Evolutionary conservation across 1,284 basidiomycete species (phyloP), one percentile per base, ranked within the genome.

Genomic region (Mycosarcoma mackinlayi): DNA sequence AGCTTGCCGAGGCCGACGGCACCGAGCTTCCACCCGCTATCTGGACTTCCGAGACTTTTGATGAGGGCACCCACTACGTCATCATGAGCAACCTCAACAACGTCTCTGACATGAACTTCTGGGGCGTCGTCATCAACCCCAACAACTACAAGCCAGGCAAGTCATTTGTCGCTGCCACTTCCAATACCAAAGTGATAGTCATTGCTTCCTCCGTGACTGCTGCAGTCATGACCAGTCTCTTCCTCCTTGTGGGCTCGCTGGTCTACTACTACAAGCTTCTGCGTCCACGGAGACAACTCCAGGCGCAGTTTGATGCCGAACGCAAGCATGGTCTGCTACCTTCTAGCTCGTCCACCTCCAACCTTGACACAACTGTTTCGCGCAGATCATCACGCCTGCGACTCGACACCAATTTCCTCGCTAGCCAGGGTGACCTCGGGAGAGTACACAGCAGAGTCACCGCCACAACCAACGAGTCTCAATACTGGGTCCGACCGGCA

Each of bases 61-160:
- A 39, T 3, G 60, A 69, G 14, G 60, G 60, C 18, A 59, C 50
- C 0, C 66, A 69, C 24, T 52, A 40, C 8, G 66, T 69, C 42
- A 40, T 56, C 37, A 69, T 69, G 47, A 59, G 34, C 60, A 69
- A 69, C 38, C 45, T 63, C 33, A 46, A 63, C 47, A 48, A 61
- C 37, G 9, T 40, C 31, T 28, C 62, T 23, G 35, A 66, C 48
- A 56, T 70, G 53, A 25, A 66, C 30, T 70, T 70, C 28, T 70
- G 64, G 62, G 62, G 57, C 23, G 53, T 61, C 34, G 63, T 70
- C 48, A 61, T 70, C 48, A 66, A 66, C 47, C 62, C 64, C 6
- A 57, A 66, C 57, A 63, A 70, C 41, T 70, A 65, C 57, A 47
- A 16, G 21, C 40, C 58, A 7, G 64, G 64, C 37, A 63, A 50